Percentiles rank a stretch among this genome's conserved stretches.
Conservation (phyloP, 768 basidiomycete genomes). For the Pisolithus orientalis region DNA sequence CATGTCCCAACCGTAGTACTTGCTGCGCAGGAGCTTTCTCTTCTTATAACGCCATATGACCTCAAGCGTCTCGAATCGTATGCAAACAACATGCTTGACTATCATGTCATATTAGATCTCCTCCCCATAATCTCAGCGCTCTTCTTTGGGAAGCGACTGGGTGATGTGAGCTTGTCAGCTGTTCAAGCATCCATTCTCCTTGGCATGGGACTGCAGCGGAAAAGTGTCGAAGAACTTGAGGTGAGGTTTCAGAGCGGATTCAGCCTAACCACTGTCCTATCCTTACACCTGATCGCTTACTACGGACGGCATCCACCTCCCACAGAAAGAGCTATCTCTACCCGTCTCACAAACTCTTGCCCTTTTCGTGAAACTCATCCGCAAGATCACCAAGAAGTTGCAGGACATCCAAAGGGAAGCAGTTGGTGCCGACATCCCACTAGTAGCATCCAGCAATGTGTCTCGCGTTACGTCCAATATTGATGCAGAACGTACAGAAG, state of each 20-base stretch:
- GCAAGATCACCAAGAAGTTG: slow-evolving; percentile 73
- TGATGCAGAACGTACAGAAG: slow-evolving; percentile 13
- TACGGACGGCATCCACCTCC: slow-evolving; percentile 1
- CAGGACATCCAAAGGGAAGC: slow-evolving; percentile 75
- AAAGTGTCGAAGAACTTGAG: slow-evolving; percentile 86
- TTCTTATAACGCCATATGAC: slow-evolving; percentile 84
- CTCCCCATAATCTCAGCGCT: slow-evolving; percentile 76
- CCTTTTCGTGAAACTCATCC: slow-evolving; percentile 84
- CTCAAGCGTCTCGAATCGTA: slow-evolving; percentile 94
- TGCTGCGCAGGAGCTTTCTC: slow-evolving; percentile 41
- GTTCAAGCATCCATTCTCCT: slow-evolving; percentile 90
- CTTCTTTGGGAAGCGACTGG: slow-evolving; percentile 75
- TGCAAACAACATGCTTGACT: slow-evolving; percentile 92
- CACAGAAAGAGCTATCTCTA: slow-evolving; percentile 70
- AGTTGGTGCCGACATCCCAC: slow-evolving; percentile 58
- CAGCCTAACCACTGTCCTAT: neutral
- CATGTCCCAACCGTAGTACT: slow-evolving; percentile 29
- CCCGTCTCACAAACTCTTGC: slow-evolving; percentile 86
- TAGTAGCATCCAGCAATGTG: slow-evolving; percentile 21
- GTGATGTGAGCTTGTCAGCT: slow-evolving; percentile 64
- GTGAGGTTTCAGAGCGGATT: slow-evolving; percentile 31
- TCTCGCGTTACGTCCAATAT: slow-evolving; percentile 8
- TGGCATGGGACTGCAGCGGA: slow-evolving; percentile 84
- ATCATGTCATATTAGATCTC: slow-evolving; percentile 91
- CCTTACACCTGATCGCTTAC: neutral